Evolutionary conservation across 1,139 yeast genomes (phyloP).

Genomic region (Sugiyamaella pinicola): DNA sequence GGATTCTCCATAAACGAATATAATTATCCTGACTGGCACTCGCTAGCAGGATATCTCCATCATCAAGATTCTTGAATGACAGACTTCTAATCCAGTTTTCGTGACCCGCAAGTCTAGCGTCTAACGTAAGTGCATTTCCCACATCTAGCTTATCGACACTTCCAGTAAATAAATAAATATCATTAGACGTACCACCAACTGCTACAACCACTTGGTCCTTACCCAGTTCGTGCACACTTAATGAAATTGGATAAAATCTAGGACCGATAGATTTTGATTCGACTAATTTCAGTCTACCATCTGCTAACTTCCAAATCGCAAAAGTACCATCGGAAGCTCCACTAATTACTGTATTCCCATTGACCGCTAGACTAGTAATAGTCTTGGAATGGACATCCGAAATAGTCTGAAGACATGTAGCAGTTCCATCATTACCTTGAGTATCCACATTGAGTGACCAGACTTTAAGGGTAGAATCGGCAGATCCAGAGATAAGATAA

Average conservation of each 20-base stretch:
- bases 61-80: slow-evolving; percentile 55
- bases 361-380: slow-evolving; percentile 52
- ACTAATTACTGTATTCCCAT: slow-evolving; percentile 49
- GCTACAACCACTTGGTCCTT: slow-evolving; percentile 47
- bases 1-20: slow-evolving; percentile 81
- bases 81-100: slow-evolving; percentile 91
- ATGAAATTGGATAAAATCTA: slow-evolving; percentile 65
- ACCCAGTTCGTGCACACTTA: slow-evolving; percentile 21
- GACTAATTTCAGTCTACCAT: slow-evolving; percentile 17
- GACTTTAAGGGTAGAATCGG: slow-evolving; percentile 60
- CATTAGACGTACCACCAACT: slow-evolving; percentile 77
- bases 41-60: slow-evolving; percentile 64
- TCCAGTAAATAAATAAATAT: slow-evolving; percentile 53
- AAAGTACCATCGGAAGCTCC: slow-evolving; percentile 71
- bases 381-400: slow-evolving; percentile 48
- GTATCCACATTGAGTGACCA: slow-evolving; percentile 51
- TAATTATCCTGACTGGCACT: slow-evolving; percentile 90
- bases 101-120: slow-evolving; percentile 74
- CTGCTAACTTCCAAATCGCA: slow-evolving; percentile 50
- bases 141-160: slow-evolving; percentile 24
- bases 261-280: slow-evolving; percentile 31
- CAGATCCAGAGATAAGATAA: slow-evolving; percentile 61
- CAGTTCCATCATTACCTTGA: background rate
- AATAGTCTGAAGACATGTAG: slow-evolving; percentile 43
- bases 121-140: slow-evolving; percentile 39